Base-by-base conservation (phyloP, 2,329 filamentous ascomycete species). In the Leptographium flavum region DNA sequence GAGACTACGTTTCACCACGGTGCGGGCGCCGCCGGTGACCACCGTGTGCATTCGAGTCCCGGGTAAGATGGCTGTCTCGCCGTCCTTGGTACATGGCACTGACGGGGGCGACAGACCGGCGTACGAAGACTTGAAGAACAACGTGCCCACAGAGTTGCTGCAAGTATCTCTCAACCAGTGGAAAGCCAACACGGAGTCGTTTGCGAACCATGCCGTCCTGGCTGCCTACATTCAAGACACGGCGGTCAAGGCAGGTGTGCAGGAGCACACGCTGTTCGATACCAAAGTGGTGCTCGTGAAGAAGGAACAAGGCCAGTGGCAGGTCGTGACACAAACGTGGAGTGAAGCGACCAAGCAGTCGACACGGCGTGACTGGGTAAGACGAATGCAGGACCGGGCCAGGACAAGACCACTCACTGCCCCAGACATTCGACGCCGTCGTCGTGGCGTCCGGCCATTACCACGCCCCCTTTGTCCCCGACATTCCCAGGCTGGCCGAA, bases 361-460 rank as follows among this genome's bases (percentile, higher is more conserved):
- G 14, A 39, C 37, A 8, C 28, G 28, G 2, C 27, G 22, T 10
- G 35, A 42, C 33, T 46, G 39, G 45, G 45, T 43, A n/a, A n/a
- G n/a, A 13, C 19, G 44, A 14, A 9, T 22, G 4, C 11, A 23
- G 4, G 15, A 11, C 11, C 13, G 11, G 31, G 35, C 13, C 4
- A n/a, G 21, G 9, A 2, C 19, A 15, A 17, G 6, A 3, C 9
- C 27, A 25, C 35, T 37, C 19, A 37, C 35, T 11, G 11, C 22
- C 4, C 9, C 15, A 59, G 60, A 48, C 55, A 0, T 74, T 92
- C 50, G 79, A 85, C 55, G 74, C 76, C 0, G 66, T 85, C 1
- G 70, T 83, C 1, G 72, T 81, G 3, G 77, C 80, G 0, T 76
- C 69, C 25, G 81, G 81, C 0, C 81, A 85, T 58, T 84, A 82